A percentile compares a stretch with the other conserved stretches of the same genome.
These are phyloP conservation scores for Boletellus sp. DNA, from an alignment of 768 basidiomycete genomes.

Conservation along the genomic window DNA sequence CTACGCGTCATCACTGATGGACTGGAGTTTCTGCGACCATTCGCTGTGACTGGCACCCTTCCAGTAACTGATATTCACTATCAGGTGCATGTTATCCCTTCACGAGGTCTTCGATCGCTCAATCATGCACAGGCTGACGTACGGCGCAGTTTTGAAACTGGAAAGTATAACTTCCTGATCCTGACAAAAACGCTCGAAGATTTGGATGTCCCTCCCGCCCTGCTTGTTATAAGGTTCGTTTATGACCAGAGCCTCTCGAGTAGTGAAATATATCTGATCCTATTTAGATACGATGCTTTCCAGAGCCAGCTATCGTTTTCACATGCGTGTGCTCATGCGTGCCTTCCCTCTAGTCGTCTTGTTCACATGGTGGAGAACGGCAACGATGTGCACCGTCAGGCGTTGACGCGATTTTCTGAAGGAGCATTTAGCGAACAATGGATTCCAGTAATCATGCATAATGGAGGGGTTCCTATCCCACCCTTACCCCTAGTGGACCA, in stretches of 20 bases:
- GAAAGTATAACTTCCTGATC: slow-evolving; percentile 62
- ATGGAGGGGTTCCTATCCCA: slow-evolving; percentile 38
- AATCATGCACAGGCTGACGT: slow-evolving; percentile 40
- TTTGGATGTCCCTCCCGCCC: slow-evolving; percentile 52
- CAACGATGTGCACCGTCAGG: slow-evolving; percentile 52
- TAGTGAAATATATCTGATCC: slow-evolving; percentile 8
- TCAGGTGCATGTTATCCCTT: slow-evolving; percentile 26
- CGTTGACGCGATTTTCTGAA: slow-evolving; percentile 43
- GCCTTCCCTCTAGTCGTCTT: slow-evolving; percentile 48
- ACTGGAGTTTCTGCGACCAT: slow-evolving; percentile 53
- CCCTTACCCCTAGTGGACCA: slow-evolving; percentile 41
- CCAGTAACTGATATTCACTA: slow-evolving; percentile 30
- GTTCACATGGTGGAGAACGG: slow-evolving; percentile 62
- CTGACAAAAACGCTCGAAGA: slow-evolving; percentile 58
- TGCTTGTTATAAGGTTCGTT: slow-evolving; percentile 59
- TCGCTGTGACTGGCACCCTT: slow-evolving; percentile 41
- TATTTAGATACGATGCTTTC: slow-evolving; percentile 39
- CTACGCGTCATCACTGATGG: slow-evolving; percentile 51
- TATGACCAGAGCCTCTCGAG: neutral
- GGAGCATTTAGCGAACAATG: slow-evolving; percentile 45
- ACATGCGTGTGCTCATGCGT: slow-evolving; percentile 46
- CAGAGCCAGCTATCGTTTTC: slow-evolving; percentile 62
- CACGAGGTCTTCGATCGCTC: slow-evolving; percentile 2
- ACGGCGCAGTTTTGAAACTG: slow-evolving; percentile 47
- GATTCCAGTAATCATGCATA: slow-evolving; percentile 43